Evolutionary conservation across 2,329 filamentous ascomycete genomes (phyloP).

Genomic region (Dothiorella sarmentorum): DNA sequence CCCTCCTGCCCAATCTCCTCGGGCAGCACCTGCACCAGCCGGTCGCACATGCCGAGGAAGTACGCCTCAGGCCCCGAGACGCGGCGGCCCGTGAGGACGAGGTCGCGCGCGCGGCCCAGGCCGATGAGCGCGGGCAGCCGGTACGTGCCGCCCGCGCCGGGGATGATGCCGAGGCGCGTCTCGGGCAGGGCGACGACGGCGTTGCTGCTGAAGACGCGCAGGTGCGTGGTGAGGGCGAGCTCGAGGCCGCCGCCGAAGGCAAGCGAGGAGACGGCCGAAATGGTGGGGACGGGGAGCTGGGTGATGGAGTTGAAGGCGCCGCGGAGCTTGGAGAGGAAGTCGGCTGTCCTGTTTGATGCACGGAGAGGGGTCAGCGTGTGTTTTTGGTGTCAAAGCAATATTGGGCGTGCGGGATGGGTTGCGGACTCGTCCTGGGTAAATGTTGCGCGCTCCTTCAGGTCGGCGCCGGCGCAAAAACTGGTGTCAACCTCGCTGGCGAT

Average conservation of each 20-base stretch:
- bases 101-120: conserved; percentile 74
- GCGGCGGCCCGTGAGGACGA: conserved; percentile 85
- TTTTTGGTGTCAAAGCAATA: conserved; percentile 21
- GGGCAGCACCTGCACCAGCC: conserved; percentile 75
- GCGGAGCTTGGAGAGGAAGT: conserved; percentile 76
- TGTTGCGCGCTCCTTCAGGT: conserved; percentile 79
- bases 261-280: conserved; percentile 78
- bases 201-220: conserved; percentile 80
- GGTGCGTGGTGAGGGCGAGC: conserved; percentile 81
- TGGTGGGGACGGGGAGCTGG: conserved; percentile 79
- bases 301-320: conserved; percentile 71
- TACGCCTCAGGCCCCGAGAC: conserved; percentile 83
- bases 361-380: not conserved
- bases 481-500: conserved; percentile 80
- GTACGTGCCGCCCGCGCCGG: conserved; percentile 89
- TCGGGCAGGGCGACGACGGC: conserved; percentile 82
- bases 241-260: conserved; percentile 93
- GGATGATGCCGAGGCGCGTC: conserved; percentile 88
- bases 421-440: conserved; percentile 76
- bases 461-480: conserved; percentile 90
- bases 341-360: conserved; percentile 66
- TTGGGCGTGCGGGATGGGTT: not conserved
- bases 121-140: conserved; percentile 82
- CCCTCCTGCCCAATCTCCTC: conserved; percentile 50
- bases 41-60: conserved; percentile 83